A percentile compares a stretch with the other conserved stretches of the same genome.
Evolutionary conservation across 768 basidiomycete genomes (phyloP).

Genomic region (Boletus edulis): DNA sequence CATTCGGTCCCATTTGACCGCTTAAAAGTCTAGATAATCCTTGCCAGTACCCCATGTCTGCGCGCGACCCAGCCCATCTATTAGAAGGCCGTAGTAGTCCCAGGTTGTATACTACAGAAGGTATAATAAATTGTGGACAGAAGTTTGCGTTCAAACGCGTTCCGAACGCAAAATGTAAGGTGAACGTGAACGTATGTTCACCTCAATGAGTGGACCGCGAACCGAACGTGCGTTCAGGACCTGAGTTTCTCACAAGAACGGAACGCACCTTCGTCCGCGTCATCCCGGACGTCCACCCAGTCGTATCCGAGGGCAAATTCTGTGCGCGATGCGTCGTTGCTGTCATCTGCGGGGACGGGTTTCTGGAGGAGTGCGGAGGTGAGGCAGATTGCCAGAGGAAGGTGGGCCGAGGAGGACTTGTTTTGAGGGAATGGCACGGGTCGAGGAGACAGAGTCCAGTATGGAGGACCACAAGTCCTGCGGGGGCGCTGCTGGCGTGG

Average conservation of each 20-base stretch:
- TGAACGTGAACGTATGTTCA: no score
- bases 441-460: slow-evolving; percentile 80
- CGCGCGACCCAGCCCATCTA: no score
- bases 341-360: slow-evolving; percentile 47
- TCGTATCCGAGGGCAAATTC: slow-evolving; percentile 93
- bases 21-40: slow-evolving; percentile 56
- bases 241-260: no score
- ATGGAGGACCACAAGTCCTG: slow-evolving; percentile 93
- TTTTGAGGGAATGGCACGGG: slow-evolving; percentile 80
- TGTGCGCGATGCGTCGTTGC: slow-evolving; percentile 54
- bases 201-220: no score
- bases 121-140: no score
- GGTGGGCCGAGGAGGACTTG: slow-evolving; percentile 85
- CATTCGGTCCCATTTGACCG: neutral
- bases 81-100: no score
- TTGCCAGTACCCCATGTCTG: slow-evolving; percentile 46
- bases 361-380: slow-evolving; percentile 72
- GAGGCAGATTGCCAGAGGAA: slow-evolving; percentile 73
- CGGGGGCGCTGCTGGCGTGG: slow-evolving; percentile 72
- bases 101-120: no score
- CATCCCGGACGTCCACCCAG: slow-evolving; percentile 87
- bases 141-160: no score
- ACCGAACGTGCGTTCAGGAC: no score
- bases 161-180: no score
- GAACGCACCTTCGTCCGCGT: slow-evolving; percentile 85